A percentile compares a stretch with the other conserved stretches of the same genome.
These are phyloP conservation scores for Arachnomyces sp. DNA, from an alignment of 2,329 filamentous ascomycete genomes.

Conservation along the genomic window DNA sequence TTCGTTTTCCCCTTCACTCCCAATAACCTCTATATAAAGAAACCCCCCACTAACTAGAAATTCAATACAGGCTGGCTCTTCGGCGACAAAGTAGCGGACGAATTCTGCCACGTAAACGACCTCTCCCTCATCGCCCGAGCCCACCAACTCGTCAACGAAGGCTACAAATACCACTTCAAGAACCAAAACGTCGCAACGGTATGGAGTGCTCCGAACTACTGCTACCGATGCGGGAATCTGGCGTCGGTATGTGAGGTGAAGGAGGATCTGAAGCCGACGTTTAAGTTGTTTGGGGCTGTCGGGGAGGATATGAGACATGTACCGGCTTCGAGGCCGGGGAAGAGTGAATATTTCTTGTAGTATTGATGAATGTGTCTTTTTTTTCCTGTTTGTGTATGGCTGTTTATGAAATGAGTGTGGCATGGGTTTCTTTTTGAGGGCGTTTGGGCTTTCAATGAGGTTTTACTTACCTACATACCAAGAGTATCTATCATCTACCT, in stretches of 20 bases:
- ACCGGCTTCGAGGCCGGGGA: conserved; percentile 36
- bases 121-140: conserved; percentile 64
- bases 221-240: conserved; percentile 94
- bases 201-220: conserved; percentile 82
- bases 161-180: conserved; percentile 86
- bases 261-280: conserved; percentile 77
- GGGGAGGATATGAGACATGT: conserved; percentile 41
- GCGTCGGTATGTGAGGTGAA: conserved; percentile 83
- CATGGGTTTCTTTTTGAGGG: too few relatives aligned
- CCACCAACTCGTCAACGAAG: conserved; percentile 69
- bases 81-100: conserved; percentile 64
- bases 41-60: conserved; percentile 33
- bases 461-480: too few relatives aligned
- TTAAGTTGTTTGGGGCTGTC: conserved; percentile 52
- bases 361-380: not conserved
- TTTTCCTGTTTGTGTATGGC: too few relatives aligned
- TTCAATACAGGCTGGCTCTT: conserved; percentile 52
- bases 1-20: too few relatives aligned
- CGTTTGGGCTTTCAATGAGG: too few relatives aligned
- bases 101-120: conserved; percentile 72
- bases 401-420: too few relatives aligned
- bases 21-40: conserved; percentile 11
- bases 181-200: conserved; percentile 87
- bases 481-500: too few relatives aligned
- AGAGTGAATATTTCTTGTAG: conserved; percentile 44